Percentiles rank a stretch among this genome's conserved stretches.
Conservation (phyloP, 1,284 basidiomycete species). For the Leccinum pachyderme region DNA sequence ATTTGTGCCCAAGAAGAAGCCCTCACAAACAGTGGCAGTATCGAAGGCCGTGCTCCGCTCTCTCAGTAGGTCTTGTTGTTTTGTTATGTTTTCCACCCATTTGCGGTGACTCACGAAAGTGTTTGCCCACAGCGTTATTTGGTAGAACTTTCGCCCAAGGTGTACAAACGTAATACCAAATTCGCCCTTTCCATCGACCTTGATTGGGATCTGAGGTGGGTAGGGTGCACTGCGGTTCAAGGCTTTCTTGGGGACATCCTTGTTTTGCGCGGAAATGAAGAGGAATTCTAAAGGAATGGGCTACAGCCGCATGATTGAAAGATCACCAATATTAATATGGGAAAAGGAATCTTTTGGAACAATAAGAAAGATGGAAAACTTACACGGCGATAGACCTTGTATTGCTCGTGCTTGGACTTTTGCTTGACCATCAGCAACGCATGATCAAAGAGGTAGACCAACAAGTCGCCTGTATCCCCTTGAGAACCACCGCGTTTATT, state of each 20-base stretch:
- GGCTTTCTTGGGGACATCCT: constrained; percentile 45
- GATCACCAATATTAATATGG: constrained; percentile 5
- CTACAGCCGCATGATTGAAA: constrained; percentile 37
- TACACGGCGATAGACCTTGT: constrained; percentile 91
- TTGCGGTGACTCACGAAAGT: constrained; percentile 86
- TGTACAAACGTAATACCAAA: constrained; percentile 93
- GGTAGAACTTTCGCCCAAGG: constrained; percentile 91
- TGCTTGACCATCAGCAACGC: constrained; percentile 95
- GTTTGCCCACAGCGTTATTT: constrained; percentile 90
- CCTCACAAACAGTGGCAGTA: constrained; percentile 80
- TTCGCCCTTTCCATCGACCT: constrained; percentile 81
- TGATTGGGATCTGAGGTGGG: constrained; percentile 44
- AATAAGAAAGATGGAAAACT: constrained; percentile 30
- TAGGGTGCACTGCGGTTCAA: constrained; percentile 54
- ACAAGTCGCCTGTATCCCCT: constrained; percentile 83
- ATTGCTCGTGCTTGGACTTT: constrained; percentile 90
- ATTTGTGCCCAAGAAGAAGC: constrained; percentile 81
- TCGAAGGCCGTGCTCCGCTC: constrained; percentile 90
- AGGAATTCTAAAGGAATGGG: constrained; percentile 97
- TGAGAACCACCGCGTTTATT: constrained; percentile 83
- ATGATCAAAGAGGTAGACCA: constrained; percentile 97
- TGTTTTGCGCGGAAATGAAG: constrained; percentile 64
- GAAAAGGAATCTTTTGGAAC: not conserved
- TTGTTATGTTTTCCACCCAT: constrained; percentile 92
- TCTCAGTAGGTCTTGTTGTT: constrained; percentile 84